Evolutionary conservation across 495 filamentous ascomycete species (phyloP), one percentile per base, ranked within the genome.

Genomic region (Aspergillus bridgeri): DNA sequence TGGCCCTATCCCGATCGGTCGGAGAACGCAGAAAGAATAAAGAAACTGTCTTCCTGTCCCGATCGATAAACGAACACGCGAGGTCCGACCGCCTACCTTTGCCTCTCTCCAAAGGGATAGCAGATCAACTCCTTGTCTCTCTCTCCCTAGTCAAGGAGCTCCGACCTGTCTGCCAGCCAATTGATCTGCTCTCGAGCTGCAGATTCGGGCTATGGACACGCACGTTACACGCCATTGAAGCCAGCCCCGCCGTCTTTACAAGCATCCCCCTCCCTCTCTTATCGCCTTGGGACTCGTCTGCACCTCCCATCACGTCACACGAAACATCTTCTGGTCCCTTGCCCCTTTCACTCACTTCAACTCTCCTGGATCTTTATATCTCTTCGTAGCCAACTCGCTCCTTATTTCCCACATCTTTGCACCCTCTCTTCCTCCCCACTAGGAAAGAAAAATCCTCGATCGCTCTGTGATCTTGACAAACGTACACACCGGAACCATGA

Each of bases 221-320:
- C 44, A 62, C 56, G 63, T 65, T 65, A 65, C 63, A 65, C 60
- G 50, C 60, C 56, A 48, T 45, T 63, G 58, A 62, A 58, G 60
- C 63, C 57, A 65, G 63, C 60, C 63, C 59, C n/a, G n/a, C n/a
- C n/a, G n/a, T 63, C 60, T 52, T 55, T 62, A 56, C 57, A 53
- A 65, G 51, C 58, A 60, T 50, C n/a, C n/a, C n/a, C n/a, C n/a
- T n/a, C n/a, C n/a, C n/a, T n/a, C 29, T 62, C 59, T 49, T 48
- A 54, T 51, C 58, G 33, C 27, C 54, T 62, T 58, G 58, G 54
- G 59, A 58, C 17, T 60, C 48, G 51, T 43, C 57, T 65, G 63
- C 63, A 62, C 52, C 44, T 56, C 60, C 29, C 29, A 60, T 63
- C 63, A 63, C 63, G 63, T 65, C 58, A 53, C 24, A 62, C 54